Evolutionary conservation across 2,329 filamentous ascomycete species (phyloP), one percentile per base, ranked within the genome.

Genomic region (Coniochaeta prunicola): DNA sequence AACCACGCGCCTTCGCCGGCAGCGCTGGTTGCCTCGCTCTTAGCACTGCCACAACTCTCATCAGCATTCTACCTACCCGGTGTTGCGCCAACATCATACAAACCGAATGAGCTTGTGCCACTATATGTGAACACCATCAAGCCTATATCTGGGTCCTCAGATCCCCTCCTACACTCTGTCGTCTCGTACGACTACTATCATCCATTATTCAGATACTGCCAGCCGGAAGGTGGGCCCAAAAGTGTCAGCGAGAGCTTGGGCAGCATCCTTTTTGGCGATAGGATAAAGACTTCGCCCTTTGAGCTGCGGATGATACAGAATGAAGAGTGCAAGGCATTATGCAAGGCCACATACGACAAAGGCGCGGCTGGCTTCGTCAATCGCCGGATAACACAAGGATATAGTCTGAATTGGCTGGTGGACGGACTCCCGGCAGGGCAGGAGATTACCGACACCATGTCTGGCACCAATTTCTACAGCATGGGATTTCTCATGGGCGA

Each of bases 101-200:
- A 90, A 68, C 77, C 79, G 57, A 89, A 86, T 69, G 90, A 94
- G 67, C 77, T 77, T 28, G 94, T 99, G 26, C 91, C 92, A 26
- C 83, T 99, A 55, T 88, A 90, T 69, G 94, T 99, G 73, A 99
- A 99, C 77, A 88, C 88, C 70, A 88, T 99, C 67, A 94, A 91
- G 45, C 93, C 94, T 4, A 86, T 92, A 53, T 86, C 91, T 53
- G 89, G 89, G 45, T 80, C 84, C 61, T 81, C 84, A 63, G 91
- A 96, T 74, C 84, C 88, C 28, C 88, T 91, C 66, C 80, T 97
- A 42, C 91, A 92, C 71, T 96, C 92, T n/a, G 88, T 96, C 58
- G 87, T 97, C 68, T 90, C 93, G 4, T 99, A 90, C 80, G 93
- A 97, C 75, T 97, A 99, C 79, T 99, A 99, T 72, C 86, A 94